Percentiles rank a stretch among this genome's conserved stretches.
These are phyloP conservation scores for Blastobotrys indianensis DNA, from an alignment of 1,139 yeast genomes.

Conservation along the genomic window DNA sequence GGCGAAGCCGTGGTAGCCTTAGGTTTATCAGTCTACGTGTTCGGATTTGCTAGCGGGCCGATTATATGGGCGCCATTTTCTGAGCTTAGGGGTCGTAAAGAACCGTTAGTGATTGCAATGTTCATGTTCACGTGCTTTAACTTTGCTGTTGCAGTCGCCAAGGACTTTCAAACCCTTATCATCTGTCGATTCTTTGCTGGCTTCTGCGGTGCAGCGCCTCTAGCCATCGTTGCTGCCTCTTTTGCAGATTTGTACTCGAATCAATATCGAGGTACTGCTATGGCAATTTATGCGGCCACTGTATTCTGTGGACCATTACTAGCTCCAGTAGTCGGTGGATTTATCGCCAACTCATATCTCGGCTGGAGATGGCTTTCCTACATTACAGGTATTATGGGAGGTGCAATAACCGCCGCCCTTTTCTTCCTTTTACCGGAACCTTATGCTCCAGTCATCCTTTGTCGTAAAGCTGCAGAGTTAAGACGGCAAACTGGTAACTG, in stretches of 20 bases:
- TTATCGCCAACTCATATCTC: conserved; percentile 27
- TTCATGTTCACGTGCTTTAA: conserved; percentile 54
- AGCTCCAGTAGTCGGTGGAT: conserved; percentile 48
- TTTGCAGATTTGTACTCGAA: conserved; percentile 67
- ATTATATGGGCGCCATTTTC: conserved; percentile 75
- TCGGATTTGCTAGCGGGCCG: conserved; percentile 86
- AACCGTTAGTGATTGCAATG: conserved; percentile 49
- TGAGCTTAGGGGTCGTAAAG: conserved; percentile 65
- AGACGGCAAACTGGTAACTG: conserved; percentile 52
- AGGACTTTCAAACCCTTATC: conserved; percentile 65
- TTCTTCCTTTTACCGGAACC: conserved; percentile 40
- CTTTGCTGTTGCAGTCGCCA: conserved; percentile 67
- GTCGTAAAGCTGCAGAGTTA: conserved; percentile 41
- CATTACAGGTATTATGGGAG: conserved; percentile 44
- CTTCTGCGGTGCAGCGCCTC: conserved; percentile 70
- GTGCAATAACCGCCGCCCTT: conserved; percentile 25
- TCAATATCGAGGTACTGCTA: conserved; percentile 57
- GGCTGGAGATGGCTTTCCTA: conserved; percentile 56
- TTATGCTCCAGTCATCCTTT: conserved; percentile 42
- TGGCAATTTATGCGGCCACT: conserved; percentile 52
- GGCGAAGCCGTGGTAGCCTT: conserved; percentile 35
- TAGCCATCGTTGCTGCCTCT: conserved; percentile 75
- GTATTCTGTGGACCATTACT: conserved; percentile 68
- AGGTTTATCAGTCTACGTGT: conserved; percentile 63
- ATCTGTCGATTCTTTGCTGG: conserved; percentile 72